A percentile compares a stretch with the other conserved stretches of the same genome.
phyloP scores from a whole-genome alignment of 495 filamentous ascomycete genomes.

The Trichoderma virens region DNA sequence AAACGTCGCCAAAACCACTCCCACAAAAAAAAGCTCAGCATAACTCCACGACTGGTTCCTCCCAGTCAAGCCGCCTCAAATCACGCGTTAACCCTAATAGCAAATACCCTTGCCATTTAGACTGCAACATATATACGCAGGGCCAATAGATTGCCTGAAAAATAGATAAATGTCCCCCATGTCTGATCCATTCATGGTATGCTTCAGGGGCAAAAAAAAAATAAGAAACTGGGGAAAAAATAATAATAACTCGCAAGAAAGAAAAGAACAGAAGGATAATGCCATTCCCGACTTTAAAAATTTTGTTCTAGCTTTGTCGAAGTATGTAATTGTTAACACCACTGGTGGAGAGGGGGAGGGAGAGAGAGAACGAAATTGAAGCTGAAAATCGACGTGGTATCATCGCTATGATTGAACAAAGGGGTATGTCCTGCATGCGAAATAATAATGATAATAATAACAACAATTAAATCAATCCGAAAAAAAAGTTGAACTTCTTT shows the following conservation, averaged over 20 bases:
- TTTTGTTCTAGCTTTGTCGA: too few species aligned
- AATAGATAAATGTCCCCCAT: not conserved
- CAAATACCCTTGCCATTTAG: not conserved
- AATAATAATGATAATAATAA: not conserved
- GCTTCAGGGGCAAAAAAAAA: too few species aligned
- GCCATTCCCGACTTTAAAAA: not conserved
- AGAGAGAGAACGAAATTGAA: not conserved
- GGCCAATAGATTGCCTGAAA: not conserved
- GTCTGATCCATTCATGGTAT: too few species aligned
- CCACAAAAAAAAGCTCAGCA: not conserved
- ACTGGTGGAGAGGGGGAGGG: not conserved
- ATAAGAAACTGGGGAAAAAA: not conserved
- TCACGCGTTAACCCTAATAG: not conserved
- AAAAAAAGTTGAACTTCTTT: not conserved
- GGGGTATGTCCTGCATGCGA: conserved; percentile 8
- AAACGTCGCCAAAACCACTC: not conserved
- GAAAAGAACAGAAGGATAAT: not conserved
- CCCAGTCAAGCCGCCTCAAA: not conserved
- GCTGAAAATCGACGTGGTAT: conserved; percentile 2
- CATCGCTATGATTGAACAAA: conserved; percentile 8
- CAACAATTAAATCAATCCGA: not conserved
- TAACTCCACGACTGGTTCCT: not conserved
- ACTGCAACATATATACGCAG: not conserved
- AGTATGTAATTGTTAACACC: not conserved
- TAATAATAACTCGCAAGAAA: not conserved